Evolutionary conservation across 148 eudicot species (phyloP), one percentile per base, ranked within the genome.

Genomic region (Heliosperma pusillum): DNA sequence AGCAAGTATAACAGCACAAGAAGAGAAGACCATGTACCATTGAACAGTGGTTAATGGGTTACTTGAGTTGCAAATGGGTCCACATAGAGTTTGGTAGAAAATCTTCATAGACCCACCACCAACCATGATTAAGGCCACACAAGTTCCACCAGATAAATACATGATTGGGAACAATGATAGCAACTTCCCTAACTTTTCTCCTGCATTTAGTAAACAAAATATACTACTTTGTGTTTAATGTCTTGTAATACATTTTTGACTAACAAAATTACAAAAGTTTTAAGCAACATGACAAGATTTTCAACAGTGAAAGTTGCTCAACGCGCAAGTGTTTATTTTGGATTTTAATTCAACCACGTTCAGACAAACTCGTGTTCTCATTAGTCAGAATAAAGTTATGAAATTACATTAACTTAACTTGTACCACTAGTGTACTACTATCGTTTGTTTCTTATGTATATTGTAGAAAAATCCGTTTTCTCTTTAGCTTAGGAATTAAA

Each of bases 111-210:
- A 81, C 22, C 84, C 82, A 53, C 97, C 88, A 44, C 90, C 94
- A 47, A 88, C 74, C 82, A 91, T 88, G 57, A 93, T 89, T 6
- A 93, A 80, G 19, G 85, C 79, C 8, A 87, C 90, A 56, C 98
- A 93, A 2, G 97, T 91, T 22, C 94, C 98, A 19, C 98, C 91
- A 27, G 98, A 88, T 70, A 91, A 80, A 80, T 93, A 93, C 87
- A 88, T 88, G 21, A 88, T 87, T 20, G 98, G 97, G 63, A 93
- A 78, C 52, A 93, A 80, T 21, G 88, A 82, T 67, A 89, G 73
- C 24, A 93, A 0, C 76, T 93, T 91, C 63, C 98, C 98, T 33
- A 55, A 62, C 81, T 74, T 89, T 76, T 91, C 86, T 55, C 98
- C 98, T 91, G 76, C 74, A 77, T 67, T 29, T 47, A 47, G 40